Conservation (phyloP, 2,329 filamentous ascomycete species). For the Arthrinium puccinioides region DNA sequence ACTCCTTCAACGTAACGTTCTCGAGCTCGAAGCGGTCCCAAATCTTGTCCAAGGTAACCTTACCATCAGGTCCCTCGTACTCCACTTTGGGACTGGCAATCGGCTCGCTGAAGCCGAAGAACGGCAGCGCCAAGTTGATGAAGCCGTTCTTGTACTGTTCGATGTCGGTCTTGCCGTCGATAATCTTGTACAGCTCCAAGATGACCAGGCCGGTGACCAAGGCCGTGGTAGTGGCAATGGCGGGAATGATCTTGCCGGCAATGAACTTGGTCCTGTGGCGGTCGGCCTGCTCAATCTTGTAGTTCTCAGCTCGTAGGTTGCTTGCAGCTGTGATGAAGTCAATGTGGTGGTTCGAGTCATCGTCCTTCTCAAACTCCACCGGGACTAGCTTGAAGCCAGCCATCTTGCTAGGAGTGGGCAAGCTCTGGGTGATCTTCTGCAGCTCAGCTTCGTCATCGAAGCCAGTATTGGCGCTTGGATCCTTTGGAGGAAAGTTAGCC, state of each 20-base stretch:
- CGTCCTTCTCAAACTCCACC: conserved; percentile 98
- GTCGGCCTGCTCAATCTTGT: conserved; percentile 89
- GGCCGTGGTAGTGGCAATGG: conserved; percentile 94
- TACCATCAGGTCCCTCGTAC: conserved; percentile 72
- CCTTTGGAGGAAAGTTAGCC: conserved; percentile 31
- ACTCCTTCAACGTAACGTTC: conserved; percentile 76
- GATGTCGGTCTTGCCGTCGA: conserved; percentile 92
- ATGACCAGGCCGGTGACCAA: conserved; percentile 90
- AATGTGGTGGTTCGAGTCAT: conserved; percentile 96
- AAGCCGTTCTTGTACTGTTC: conserved; percentile 99
- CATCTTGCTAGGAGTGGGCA: conserved; percentile 74
- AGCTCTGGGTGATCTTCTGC: conserved; percentile 59
- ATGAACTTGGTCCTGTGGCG: conserved; percentile 99
- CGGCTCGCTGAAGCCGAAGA: conserved; percentile 97
- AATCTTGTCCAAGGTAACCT: conserved; percentile 85
- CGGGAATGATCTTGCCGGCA: conserved; percentile 97
- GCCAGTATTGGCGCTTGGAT: conserved; percentile 66
- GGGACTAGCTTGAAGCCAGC: conserved; percentile 84
- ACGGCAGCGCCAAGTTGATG: conserved; percentile 89
- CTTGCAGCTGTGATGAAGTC: conserved; percentile 98
- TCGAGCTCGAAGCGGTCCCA: conserved; percentile 95
- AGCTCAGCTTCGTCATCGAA: conserved; percentile 73
- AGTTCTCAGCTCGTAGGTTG: conserved; percentile 94
- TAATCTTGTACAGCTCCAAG: conserved; percentile 90
- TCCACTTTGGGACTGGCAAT: conserved; percentile 89